Percentiles rank a stretch among this genome's conserved stretches.
phyloP scores from a whole-genome alignment of 768 basidiomycete genomes.

The Atractiella rhizophila region DNA sequence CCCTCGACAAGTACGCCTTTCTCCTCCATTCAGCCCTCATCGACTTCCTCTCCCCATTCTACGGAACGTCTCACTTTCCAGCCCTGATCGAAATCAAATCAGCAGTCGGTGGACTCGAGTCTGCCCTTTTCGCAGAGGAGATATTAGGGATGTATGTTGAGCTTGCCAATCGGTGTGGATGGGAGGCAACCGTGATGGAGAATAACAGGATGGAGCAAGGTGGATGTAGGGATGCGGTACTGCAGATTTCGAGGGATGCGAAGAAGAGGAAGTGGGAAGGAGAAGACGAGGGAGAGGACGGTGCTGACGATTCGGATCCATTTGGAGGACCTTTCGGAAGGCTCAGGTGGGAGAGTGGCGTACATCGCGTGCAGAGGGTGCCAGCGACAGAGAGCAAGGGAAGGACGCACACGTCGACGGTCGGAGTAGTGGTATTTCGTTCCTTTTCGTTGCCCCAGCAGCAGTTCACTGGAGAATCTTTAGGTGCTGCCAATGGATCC shows the following conservation, averaged over 20 bases:
- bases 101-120: conserved; percentile 75
- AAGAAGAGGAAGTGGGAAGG: conserved; percentile 16
- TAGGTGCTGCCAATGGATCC: too few species aligned
- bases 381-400: conserved; percentile 73
- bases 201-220: conserved; percentile 2
- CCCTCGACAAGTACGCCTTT: too few species aligned
- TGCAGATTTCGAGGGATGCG: too few species aligned
- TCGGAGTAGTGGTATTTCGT: conserved; percentile 47
- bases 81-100: conserved; percentile 76
- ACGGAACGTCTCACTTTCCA: conserved; percentile 21
- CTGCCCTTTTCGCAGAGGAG: conserved; percentile 53
- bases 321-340: conserved; percentile 58
- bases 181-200: conserved; percentile 29
- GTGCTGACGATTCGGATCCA: too few species aligned
- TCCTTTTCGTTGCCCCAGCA: not conserved
- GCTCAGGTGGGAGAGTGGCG: conserved; percentile 73
- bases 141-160: conserved; percentile 60
- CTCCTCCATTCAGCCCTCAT: too few species aligned
- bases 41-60: too few species aligned
- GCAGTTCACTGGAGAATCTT: too few species aligned
- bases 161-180: conserved; percentile 32
- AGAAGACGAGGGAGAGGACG: conserved; percentile 50
- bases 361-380: conserved; percentile 83
- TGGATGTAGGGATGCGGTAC: conserved; percentile 9
- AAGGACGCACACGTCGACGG: conserved; percentile 73